phyloP scores from a whole-genome alignment of 257 asterid species.

The Lycium ferocissimum region DNA sequence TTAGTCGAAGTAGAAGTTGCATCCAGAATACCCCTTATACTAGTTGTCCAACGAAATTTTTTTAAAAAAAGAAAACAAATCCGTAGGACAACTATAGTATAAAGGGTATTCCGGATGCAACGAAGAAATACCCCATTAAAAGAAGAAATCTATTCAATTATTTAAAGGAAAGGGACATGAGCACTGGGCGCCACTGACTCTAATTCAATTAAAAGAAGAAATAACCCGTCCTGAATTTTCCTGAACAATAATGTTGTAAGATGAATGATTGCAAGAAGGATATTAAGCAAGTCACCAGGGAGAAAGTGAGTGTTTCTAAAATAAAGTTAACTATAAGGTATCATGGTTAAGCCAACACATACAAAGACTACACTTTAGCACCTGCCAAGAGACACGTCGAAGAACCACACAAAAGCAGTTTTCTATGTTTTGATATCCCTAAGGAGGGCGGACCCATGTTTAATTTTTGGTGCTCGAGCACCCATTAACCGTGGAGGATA shows the following conservation, averaged over 20 bases:
- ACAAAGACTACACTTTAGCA: not conserved
- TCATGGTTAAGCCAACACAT: not conserved
- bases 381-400: not conserved
- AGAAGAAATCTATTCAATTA: not conserved
- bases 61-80: too few relatives aligned
- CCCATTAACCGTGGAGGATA: too few relatives aligned
- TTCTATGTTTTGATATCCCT: not conserved
- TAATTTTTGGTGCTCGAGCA: too few relatives aligned
- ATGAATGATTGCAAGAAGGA: conserved; percentile 18
- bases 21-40: not conserved
- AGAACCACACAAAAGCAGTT: not conserved
- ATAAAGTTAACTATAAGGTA: conserved; percentile 2
- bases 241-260: not conserved
- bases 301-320: not conserved
- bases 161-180: not conserved
- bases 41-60: not conserved
- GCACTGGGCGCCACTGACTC: not conserved
- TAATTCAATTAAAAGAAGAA: not conserved
- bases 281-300: not conserved
- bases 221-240: not conserved
- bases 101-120: too few relatives aligned
- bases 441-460: not conserved
- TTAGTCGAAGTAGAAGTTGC: not conserved
- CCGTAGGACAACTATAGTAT: too few relatives aligned
- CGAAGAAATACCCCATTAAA: too few relatives aligned